Evolutionary conservation across 2,329 filamentous ascomycete genomes (phyloP).

Genomic region (Alternaria incomplexa): DNA sequence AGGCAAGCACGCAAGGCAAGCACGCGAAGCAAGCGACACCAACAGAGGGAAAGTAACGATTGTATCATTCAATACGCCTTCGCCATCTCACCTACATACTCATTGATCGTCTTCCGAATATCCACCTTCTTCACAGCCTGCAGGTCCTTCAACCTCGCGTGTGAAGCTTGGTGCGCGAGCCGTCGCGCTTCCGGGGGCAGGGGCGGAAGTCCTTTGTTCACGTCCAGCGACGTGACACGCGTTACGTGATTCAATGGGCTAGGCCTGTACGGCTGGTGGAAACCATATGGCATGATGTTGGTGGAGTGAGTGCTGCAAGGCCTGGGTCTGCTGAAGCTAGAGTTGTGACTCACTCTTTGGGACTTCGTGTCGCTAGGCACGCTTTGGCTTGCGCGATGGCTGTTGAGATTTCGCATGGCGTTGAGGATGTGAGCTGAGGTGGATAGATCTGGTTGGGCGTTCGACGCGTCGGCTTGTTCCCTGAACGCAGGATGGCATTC

Average conservation of each 20-base stretch:
- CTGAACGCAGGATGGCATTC: background rate
- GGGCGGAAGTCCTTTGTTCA: conserved; percentile 15
- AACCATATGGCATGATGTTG: background rate
- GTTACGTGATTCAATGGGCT: conserved; percentile 3
- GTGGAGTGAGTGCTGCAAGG: background rate
- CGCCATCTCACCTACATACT: background rate
- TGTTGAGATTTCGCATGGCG: background rate
- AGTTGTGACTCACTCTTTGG: background rate
- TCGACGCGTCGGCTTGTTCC: background rate
- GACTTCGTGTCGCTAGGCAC: background rate
- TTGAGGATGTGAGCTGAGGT: background rate
- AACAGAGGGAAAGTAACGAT: background rate
- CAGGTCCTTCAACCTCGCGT: background rate
- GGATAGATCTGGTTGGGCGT: background rate
- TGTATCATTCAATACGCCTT: background rate
- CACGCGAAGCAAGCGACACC: background rate
- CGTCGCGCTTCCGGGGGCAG: conserved; percentile 6
- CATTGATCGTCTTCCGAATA: background rate
- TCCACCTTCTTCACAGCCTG: background rate
- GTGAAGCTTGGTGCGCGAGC: background rate
- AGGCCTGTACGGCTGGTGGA: conserved; percentile 8
- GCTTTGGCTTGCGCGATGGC: background rate
- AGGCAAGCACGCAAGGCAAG: background rate
- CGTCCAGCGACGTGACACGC: background rate
- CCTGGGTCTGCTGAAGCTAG: background rate